Conservation (phyloP, 352 stramenopile genomes). For the Phytophthora pinifolia region DNA sequence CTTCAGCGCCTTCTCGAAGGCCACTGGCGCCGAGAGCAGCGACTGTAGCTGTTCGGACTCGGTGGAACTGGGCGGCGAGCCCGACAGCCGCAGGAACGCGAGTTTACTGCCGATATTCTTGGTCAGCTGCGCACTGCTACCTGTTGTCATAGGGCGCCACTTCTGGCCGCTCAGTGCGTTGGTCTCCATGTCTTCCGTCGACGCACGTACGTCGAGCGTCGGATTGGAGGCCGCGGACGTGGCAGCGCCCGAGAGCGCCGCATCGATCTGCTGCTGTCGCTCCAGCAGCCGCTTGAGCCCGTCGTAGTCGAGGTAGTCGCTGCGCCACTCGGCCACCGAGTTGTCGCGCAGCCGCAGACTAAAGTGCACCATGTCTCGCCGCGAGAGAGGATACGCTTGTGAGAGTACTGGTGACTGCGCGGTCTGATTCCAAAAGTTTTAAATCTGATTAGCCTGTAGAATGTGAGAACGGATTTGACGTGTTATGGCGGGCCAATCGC, state of each 20-base stretch:
- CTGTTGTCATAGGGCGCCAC: conserved; percentile 31
- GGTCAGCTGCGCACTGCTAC: conserved; percentile 20
- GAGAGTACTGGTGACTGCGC: not conserved
- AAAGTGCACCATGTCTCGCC: conserved; percentile 70
- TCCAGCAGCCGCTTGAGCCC: conserved; percentile 85
- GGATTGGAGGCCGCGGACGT: conserved; percentile 18
- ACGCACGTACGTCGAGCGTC: conserved; percentile 11
- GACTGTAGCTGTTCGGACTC: conserved; percentile 36
- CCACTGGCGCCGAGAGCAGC: conserved; percentile 28
- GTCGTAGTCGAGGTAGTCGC: conserved; percentile 91
- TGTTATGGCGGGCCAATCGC: not conserved
- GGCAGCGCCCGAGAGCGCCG: conserved; percentile 18
- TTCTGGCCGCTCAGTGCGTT: conserved; percentile 28
- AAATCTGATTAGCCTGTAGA: conserved; percentile 23
- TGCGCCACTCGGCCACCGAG: conserved; percentile 82
- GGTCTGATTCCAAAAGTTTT: too few relatives aligned
- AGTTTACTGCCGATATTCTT: conserved; percentile 24
- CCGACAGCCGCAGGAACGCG: conserved; percentile 29
- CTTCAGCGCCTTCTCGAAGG: conserved; percentile 86
- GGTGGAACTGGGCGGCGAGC: conserved; percentile 12
- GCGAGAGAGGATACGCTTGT: conserved; percentile 16
- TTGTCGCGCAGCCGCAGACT: conserved; percentile 80
- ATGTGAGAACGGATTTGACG: conserved; percentile 4
- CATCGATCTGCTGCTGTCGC: conserved; percentile 49
- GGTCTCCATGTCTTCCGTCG: conserved; percentile 27